Base-by-base conservation (phyloP, 352 stramenopile genomes). In the Phytophthora quininea region DNA sequence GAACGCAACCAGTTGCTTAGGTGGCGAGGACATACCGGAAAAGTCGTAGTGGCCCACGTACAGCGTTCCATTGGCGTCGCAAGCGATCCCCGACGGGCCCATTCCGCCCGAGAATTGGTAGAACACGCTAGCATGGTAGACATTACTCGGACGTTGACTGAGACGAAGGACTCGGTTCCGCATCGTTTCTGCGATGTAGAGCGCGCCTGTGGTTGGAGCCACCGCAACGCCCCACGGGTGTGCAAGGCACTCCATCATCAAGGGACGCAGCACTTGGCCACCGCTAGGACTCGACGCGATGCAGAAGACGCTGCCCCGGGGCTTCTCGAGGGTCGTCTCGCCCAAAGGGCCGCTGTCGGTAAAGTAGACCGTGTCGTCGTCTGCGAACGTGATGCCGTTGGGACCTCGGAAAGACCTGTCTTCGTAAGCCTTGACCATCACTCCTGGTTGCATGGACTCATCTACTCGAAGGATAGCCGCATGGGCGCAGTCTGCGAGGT, bases 31-130 rank as follows among this genome's bases (percentile, higher is more conserved):
- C 19, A 24, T n/a, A 90, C 83, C 84, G 58, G 85, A 76, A 78
- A 96, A 93, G 64, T 96, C 88, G 62, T 87, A 96, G 58, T 92
- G 85, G 2, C 87, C 89, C 15, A 97, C 87, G 57, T 92, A 96
- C 24, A 97, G 56, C 3, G 61, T 66, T 3, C 84, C 86, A 29
- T 75, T 74, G 6, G 61, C 64, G n/a, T 90, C 86, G 48, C 80
- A 92, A 12, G 73, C 84, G 33, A 96, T 54, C 32, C 87, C 88
- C 2, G 87, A 95, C 8, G 89, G 90, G 0, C 90, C 89, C 60
- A 97, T 73, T 11, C 85, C 83, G 3, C 90, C 90, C 11, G 76
- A 69, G 58, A 96, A 96, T 66, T 95, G 86, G 58, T 94, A 73
- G 35, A 96, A 95, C 12, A 97, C 89, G 29, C 80, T 94, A 31